Evolutionary conservation across 257 asterid genomes (phyloP).

Genomic region (Fraxinus quadrangulata): DNA sequence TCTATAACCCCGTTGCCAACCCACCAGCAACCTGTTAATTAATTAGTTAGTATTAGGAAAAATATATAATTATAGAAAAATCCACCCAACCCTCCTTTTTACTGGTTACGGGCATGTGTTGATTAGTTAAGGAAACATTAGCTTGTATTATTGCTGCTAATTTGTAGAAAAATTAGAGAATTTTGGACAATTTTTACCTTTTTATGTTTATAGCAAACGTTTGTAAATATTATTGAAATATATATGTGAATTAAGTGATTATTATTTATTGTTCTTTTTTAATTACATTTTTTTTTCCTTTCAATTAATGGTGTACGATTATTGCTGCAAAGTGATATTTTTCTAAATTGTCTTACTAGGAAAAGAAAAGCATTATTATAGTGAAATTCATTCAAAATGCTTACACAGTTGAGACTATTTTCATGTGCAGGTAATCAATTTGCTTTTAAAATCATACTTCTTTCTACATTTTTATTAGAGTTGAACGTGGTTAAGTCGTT

Average conservation of each 20-base stretch:
- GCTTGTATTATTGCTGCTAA: conserved; percentile 8
- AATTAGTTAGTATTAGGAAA: conserved; percentile 2
- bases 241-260: neutral
- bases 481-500: too few relatives aligned
- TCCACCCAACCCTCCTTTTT: conserved; percentile 28
- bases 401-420: too few relatives aligned
- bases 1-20: conserved; percentile 45
- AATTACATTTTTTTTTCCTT: neutral
- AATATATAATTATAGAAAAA: neutral
- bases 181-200: neutral
- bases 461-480: too few relatives aligned
- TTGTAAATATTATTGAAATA: neutral
- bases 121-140: conserved; percentile 3
- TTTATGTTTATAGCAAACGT: neutral
- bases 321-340: too few relatives aligned
- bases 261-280: neutral
- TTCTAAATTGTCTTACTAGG: too few relatives aligned
- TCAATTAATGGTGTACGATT: too few relatives aligned
- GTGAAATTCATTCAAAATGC: too few relatives aligned
- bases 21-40: conserved; percentile 51
- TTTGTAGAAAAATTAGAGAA: conserved; percentile 19
- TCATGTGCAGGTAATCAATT: too few relatives aligned
- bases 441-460: too few relatives aligned
- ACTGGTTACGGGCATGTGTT: conserved; percentile 33
- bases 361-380: too few relatives aligned